phyloP scores from a whole-genome alignment of 805 yeast species.

The Candida stauntonica region DNA sequence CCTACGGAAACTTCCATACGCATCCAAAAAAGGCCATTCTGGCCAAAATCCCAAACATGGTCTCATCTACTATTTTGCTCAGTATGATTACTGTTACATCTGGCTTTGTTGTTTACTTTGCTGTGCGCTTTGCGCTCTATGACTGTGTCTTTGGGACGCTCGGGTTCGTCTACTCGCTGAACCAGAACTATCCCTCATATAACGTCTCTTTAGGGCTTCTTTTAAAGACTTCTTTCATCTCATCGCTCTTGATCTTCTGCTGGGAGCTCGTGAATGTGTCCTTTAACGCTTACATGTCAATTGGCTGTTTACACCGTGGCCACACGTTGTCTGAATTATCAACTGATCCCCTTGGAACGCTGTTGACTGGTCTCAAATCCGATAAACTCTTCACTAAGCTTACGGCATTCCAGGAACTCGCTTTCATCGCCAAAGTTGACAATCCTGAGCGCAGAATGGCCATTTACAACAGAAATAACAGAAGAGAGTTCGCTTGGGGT shows the following conservation, averaged over 20 bases:
- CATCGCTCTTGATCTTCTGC: slow-evolving; percentile 33
- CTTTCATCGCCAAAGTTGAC: slow-evolving; percentile 52
- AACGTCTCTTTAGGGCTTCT: slow-evolving; percentile 31
- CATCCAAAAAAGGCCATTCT: slow-evolving; percentile 34
- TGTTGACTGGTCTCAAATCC: slow-evolving; percentile 60
- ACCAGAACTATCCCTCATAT: slow-evolving; percentile 36
- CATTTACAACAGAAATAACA: slow-evolving; percentile 48
- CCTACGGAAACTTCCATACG: slow-evolving; percentile 34
- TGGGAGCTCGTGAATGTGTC: slow-evolving; percentile 58
- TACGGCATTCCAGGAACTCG: slow-evolving; percentile 75
- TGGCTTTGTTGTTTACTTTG: slow-evolving; percentile 37
- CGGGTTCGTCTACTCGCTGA: slow-evolving; percentile 35
- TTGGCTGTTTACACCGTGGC: slow-evolving; percentile 68
- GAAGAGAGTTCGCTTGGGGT: slow-evolving; percentile 49
- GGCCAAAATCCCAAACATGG: slow-evolving; percentile 26
- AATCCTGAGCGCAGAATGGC: slow-evolving; percentile 45
- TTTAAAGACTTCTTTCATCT: slow-evolving; percentile 29
- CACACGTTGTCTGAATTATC: slow-evolving; percentile 56
- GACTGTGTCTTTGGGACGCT: slow-evolving; percentile 30
- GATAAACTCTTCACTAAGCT: slow-evolving; percentile 44
- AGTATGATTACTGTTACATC: slow-evolving; percentile 28
- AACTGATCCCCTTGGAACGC: slow-evolving; percentile 57
- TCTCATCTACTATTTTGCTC: slow-evolving; percentile 37
- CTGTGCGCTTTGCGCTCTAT: slow-evolving; percentile 41
- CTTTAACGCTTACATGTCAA: slow-evolving; percentile 60